These are phyloP conservation scores for Colletotrichum chlorophyti DNA, from an alignment of 2,329 filamentous ascomycete genomes.

Conservation along the genomic window DNA sequence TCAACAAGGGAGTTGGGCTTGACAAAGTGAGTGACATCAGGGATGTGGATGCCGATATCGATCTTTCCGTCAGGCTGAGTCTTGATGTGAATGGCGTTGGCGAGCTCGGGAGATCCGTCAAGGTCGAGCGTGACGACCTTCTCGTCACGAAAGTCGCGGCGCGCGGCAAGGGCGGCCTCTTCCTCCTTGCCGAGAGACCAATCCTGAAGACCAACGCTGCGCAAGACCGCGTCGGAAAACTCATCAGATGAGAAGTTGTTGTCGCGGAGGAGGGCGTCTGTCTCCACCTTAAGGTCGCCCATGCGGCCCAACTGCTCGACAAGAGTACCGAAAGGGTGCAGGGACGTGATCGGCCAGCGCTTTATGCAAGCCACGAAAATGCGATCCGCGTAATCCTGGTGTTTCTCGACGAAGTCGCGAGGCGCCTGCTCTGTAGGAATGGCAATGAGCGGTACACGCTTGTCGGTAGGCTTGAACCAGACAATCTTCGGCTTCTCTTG, in stretches of 20 bases:
- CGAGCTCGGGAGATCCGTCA: slow-evolving; percentile 85
- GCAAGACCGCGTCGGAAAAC: slow-evolving; percentile 94
- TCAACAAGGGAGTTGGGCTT: slow-evolving; percentile 96
- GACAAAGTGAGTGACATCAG: slow-evolving; percentile 95
- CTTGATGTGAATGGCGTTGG: slow-evolving; percentile 93
- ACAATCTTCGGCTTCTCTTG: slow-evolving; percentile 99
- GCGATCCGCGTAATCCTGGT: slow-evolving; percentile 95
- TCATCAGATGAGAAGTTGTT: slow-evolving; percentile 99
- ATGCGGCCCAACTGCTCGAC: slow-evolving; percentile 97
- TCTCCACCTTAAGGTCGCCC: slow-evolving; percentile 97
- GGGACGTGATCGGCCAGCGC: slow-evolving; percentile 98
- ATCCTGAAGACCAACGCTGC: slow-evolving; percentile 89
- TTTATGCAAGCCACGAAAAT: slow-evolving; percentile 99
- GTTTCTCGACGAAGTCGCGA: slow-evolving; percentile 97
- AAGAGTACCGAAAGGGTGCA: slow-evolving; percentile 96
- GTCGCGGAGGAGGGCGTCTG: slow-evolving; percentile 93
- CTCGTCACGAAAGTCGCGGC: slow-evolving; percentile 90
- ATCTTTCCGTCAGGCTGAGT: slow-evolving; percentile 82
- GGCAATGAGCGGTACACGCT: slow-evolving; percentile 96
- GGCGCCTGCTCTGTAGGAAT: slow-evolving; percentile 98
- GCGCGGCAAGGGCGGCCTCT: slow-evolving; percentile 73
- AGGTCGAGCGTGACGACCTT: slow-evolving; percentile 92
- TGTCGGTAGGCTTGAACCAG: slow-evolving; percentile 99
- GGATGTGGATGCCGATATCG: slow-evolving; percentile 93
- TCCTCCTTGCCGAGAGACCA: slow-evolving; percentile 89